Evolutionary conservation across 2,329 filamentous ascomycete species (phyloP).

Genomic region (Talaromyces sp.): DNA sequence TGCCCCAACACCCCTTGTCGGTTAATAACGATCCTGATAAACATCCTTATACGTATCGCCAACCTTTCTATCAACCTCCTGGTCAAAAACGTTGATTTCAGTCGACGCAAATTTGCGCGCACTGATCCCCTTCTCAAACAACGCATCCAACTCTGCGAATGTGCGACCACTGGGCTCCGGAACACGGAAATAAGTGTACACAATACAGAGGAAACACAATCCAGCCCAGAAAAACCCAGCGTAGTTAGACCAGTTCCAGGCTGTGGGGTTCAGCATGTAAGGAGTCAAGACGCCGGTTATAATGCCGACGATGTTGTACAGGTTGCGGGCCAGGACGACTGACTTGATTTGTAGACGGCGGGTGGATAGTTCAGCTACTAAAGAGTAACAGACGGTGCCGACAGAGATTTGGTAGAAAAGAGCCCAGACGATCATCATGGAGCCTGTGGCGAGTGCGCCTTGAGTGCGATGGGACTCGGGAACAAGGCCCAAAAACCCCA

Average conservation of each 20-base stretch:
- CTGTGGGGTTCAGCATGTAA: slow-evolving; percentile 85
- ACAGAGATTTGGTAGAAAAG: slow-evolving; percentile 82
- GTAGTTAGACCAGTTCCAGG: slow-evolving; percentile 85
- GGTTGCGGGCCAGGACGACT: slow-evolving; percentile 76
- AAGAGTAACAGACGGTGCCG: slow-evolving; percentile 83
- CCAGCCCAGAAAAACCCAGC: slow-evolving; percentile 86
- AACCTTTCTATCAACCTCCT: slow-evolving; percentile 26
- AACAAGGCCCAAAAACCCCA: slow-evolving; percentile 79
- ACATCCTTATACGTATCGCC: slow-evolving; percentile 17
- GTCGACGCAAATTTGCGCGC: slow-evolving; percentile 69
- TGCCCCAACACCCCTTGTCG: background rate
- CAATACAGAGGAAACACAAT: slow-evolving; percentile 73
- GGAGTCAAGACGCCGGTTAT: slow-evolving; percentile 78
- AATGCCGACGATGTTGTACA: slow-evolving; percentile 80
- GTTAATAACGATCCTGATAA: background rate
- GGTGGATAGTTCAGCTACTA: slow-evolving; percentile 80
- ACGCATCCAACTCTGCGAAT: slow-evolving; percentile 79
- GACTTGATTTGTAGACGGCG: slow-evolving; percentile 86
- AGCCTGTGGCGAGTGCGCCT: slow-evolving; percentile 73
- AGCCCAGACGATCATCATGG: slow-evolving; percentile 80
- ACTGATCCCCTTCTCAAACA: slow-evolving; percentile 71
- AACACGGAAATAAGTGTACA: slow-evolving; percentile 77
- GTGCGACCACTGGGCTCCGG: slow-evolving; percentile 77
- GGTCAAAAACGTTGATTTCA: slow-evolving; percentile 54
- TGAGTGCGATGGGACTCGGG: slow-evolving; percentile 57